Conservation (phyloP, 2,329 filamentous ascomycete genomes). For the Penicillium olsonii region DNA sequence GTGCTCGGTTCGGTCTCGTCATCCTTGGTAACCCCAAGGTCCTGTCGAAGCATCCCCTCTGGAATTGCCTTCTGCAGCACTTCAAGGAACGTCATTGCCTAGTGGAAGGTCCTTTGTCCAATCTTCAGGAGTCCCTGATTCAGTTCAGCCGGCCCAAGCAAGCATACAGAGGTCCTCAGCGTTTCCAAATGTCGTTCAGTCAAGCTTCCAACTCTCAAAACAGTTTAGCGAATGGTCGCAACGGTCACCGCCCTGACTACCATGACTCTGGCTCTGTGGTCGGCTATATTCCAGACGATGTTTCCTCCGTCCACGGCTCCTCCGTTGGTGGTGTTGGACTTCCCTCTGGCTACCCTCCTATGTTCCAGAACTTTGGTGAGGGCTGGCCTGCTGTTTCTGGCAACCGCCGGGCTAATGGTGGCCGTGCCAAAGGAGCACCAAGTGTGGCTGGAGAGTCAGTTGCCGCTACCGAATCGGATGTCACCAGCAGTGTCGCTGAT, state of each 20-base stretch:
- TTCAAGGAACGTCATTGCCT: conserved; percentile 97
- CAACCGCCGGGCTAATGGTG: conserved; percentile 63
- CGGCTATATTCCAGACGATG: conserved; percentile 95
- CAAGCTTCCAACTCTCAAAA: conserved; percentile 63
- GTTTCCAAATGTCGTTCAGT: conserved; percentile 78
- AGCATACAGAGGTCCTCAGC: conserved; percentile 83
- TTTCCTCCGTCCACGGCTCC: conserved; percentile 92
- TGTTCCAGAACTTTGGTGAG: conserved; percentile 94
- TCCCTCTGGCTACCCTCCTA: conserved; percentile 80
- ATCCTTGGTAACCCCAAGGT: conserved; percentile 98
- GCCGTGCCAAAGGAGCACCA: conserved; percentile 66
- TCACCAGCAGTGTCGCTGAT: conserved; percentile 74
- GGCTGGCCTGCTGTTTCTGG: conserved; percentile 83
- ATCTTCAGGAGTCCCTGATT: conserved; percentile 90
- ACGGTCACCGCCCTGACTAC: conserved; percentile 54
- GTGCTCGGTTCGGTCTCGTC: conserved; percentile 93
- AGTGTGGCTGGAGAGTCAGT: conserved; percentile 91
- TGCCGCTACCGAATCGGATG: conserved; percentile 86
- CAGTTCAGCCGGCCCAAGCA: conserved; percentile 95
- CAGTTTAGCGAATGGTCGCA: conserved; percentile 54
- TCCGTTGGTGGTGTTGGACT: conserved; percentile 83
- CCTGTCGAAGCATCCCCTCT: conserved; percentile 93
- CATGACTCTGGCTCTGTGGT: conserved; percentile 84
- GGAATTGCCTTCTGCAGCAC: conserved; percentile 92
- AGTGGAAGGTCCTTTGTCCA: conserved; percentile 91